A percentile compares a stretch with the other conserved stretches of the same genome.
These are phyloP conservation scores for Hypoxylon sp. DNA, from an alignment of 2,329 filamentous ascomycete species.

Conservation along the genomic window DNA sequence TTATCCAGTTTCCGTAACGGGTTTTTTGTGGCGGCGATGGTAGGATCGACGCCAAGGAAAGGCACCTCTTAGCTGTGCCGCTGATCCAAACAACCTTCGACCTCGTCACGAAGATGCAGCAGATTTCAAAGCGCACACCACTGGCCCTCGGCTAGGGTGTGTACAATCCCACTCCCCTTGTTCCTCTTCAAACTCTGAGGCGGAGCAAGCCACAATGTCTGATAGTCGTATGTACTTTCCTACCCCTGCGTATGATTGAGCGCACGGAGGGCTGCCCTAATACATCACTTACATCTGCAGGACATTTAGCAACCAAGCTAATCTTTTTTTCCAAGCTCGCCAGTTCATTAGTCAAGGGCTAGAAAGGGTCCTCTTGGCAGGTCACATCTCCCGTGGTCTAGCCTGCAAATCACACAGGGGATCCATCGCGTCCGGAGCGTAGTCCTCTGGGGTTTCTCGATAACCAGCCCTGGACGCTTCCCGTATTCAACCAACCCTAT, in stretches of 20 bases:
- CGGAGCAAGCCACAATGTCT: constrained; percentile 47
- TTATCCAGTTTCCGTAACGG: constrained; percentile 47
- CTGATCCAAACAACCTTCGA: constrained; percentile 41
- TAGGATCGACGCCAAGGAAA: constrained; percentile 49
- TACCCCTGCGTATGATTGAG: constrained; percentile 41
- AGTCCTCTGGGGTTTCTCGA: constrained; percentile 37
- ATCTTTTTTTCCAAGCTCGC: constrained; percentile 28
- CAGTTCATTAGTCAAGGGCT: constrained; percentile 23
- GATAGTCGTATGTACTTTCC: constrained; percentile 33
- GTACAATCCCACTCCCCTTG: constrained; percentile 30
- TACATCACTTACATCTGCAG: constrained; percentile 46
- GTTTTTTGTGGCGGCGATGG: constrained; percentile 44
- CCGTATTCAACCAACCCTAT: constrained; percentile 42
- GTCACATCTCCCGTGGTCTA: constrained; percentile 43
- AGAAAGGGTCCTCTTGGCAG: constrained; percentile 37
- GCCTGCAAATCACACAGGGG: constrained; percentile 42
- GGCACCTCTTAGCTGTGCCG: constrained; percentile 41
- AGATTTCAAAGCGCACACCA: constrained; percentile 36
- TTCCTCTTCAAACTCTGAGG: constrained; percentile 34
- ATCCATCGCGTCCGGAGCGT: constrained; percentile 39
- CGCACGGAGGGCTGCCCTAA: constrained; percentile 38
- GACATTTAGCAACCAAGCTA: constrained; percentile 38
- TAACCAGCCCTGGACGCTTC: constrained; percentile 33
- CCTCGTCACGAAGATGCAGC: constrained; percentile 40
- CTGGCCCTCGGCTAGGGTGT: constrained; percentile 29